Base-by-base conservation (phyloP, 1,284 basidiomycete species). In the Tilletia caries region DNA sequence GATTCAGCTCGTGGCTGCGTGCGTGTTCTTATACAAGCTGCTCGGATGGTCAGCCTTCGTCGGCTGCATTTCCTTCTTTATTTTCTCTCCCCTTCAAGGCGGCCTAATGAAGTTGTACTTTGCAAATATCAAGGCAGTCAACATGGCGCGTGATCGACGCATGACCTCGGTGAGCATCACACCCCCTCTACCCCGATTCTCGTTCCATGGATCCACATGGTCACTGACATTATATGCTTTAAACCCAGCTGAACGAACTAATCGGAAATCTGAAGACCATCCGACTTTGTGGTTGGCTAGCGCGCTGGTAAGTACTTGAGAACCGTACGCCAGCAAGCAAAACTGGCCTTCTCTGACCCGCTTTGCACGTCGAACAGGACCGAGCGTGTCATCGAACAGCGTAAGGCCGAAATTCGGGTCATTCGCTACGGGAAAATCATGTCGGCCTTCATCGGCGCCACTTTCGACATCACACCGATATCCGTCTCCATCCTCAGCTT, bases 371-470 rank as follows among this genome's bases (percentile, higher is more conserved):
- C 29, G 3, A 6, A 18, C 18, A 62, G 58, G 58, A 62, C 58
- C 32, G 29, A 33, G 13, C 58, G 58, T 20, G 58, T 62, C 15
- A 27, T 62, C 13, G 58, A 62, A 20, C 58, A 62, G 32, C 58
- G 58, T 34, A 34, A 33, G 27, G 27, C 32, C 10, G 58, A 62
- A 62, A 3, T 62, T 13, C 20, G 20, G 6, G 15, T 34, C 58
- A 75, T 79, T n/a, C 67, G 74, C 1, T 76, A 79, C 65, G 71
- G 77, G 69, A 79, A 79, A 62, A 72, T 78, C 64, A 72, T 73
- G 41, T 76, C 73, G 5, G 58, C 58, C 18, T 1, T 62, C 8
- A 34, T 62, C 2, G 58, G 58, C 10, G 58, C 58, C 29, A 62
- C 29, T 6, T 62, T 62, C n/a, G 58, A 62, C 15, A 25, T 62